These are phyloP conservation scores for Sordariomycetes sp. DNA, from an alignment of 2,329 filamentous ascomycete species.

Conservation along the genomic window DNA sequence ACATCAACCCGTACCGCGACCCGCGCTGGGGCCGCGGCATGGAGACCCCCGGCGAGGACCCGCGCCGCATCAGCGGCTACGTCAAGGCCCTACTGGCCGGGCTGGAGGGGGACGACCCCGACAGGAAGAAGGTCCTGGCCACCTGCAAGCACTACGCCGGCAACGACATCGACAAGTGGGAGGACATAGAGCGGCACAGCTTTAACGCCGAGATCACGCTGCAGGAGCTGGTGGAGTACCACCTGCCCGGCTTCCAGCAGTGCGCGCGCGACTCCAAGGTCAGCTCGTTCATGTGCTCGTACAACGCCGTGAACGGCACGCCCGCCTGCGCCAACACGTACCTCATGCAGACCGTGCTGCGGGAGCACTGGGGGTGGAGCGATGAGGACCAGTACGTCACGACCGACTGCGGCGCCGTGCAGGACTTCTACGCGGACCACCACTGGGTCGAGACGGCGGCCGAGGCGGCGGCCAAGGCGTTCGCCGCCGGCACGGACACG, in stretches of 20 bases:
- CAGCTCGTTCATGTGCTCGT: constrained; percentile 50
- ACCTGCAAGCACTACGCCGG: constrained; percentile 51
- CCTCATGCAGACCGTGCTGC: constrained; percentile 50
- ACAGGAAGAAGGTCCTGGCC: constrained; percentile 30
- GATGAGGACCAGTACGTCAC: constrained; percentile 52
- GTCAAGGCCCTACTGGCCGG: constrained; percentile 41
- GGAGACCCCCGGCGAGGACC: constrained; percentile 50
- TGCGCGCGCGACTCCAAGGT: constrained; percentile 48
- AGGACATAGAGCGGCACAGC: constrained; percentile 30
- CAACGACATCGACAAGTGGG: constrained; percentile 42
- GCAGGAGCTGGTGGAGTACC: constrained; percentile 60
- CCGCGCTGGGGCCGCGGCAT: constrained; percentile 52
- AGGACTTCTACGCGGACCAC: constrained; percentile 40
- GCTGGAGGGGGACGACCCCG: constrained; percentile 26
- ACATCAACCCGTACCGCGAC: constrained; percentile 56
- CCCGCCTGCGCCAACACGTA: constrained; percentile 54
- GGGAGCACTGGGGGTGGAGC: constrained; percentile 55
- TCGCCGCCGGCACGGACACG: constrained; percentile 23
- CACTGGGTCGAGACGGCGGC: constrained; percentile 23
- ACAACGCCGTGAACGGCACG: constrained; percentile 55
- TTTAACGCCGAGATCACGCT: constrained; percentile 45
- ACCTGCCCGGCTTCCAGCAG: constrained; percentile 53
- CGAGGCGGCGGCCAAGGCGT: constrained; percentile 20
- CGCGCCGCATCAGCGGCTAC: constrained; percentile 36
- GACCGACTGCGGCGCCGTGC: constrained; percentile 54